phyloP scores from a whole-genome alignment of 2,329 filamentous ascomycete species.

The Talaromyces rugulosus region DNA sequence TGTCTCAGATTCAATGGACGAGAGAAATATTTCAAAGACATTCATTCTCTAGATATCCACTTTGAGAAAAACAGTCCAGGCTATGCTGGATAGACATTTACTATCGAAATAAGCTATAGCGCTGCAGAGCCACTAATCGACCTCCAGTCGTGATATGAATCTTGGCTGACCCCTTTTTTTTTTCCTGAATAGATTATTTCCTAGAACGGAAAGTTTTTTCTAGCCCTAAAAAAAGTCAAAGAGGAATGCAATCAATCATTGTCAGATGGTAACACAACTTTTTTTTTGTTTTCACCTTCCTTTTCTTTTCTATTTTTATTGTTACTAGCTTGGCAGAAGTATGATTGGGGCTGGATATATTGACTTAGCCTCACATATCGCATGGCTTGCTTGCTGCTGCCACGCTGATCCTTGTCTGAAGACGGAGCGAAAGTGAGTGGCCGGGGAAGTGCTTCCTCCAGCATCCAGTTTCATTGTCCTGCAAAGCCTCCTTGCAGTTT shows the following conservation, averaged over 20 bases:
- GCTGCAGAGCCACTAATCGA: not conserved
- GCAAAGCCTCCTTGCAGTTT: no score
- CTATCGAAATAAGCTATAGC: not conserved
- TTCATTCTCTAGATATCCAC: not conserved
- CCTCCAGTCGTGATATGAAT: no score
- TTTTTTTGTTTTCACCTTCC: not conserved
- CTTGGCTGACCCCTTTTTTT: no score
- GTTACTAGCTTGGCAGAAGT: not conserved
- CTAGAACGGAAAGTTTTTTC: not conserved
- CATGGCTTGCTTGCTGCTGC: not conserved
- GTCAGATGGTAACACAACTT: not conserved
- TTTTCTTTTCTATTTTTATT: not conserved
- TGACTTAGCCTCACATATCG: not conserved
- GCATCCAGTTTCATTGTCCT: not conserved
- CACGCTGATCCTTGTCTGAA: not conserved
- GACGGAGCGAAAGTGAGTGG: not conserved
- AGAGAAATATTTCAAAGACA: not conserved
- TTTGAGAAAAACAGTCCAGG: not conserved
- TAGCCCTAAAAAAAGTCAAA: not conserved
- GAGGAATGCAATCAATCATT: not conserved
- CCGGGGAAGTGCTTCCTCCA: not conserved
- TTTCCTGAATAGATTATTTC: not conserved
- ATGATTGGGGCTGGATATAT: not conserved
- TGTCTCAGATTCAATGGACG: no score
- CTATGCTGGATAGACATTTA: not conserved